These are phyloP conservation scores for Calocybe indica DNA, from an alignment of 768 basidiomycete genomes.

Conservation along the genomic window DNA sequence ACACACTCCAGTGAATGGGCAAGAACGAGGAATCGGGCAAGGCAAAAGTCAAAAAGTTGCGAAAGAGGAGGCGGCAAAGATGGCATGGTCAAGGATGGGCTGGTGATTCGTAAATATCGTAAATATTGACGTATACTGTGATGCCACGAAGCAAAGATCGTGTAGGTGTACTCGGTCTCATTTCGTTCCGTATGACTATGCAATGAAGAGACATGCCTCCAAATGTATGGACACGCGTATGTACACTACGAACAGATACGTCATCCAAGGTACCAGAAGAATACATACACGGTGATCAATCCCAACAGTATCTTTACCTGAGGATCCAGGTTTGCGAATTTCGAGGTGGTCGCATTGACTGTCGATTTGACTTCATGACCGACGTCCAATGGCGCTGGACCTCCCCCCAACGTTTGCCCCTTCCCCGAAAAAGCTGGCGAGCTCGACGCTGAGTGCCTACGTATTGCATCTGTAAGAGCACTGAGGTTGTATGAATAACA, in stretches of 20 bases:
- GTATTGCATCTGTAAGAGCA: constrained; percentile 53
- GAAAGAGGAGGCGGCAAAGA: constrained; percentile 62
- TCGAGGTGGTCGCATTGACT: constrained; percentile 25
- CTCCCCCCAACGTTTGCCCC: constrained; percentile 67
- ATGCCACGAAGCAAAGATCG: background rate
- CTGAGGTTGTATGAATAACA: constrained; percentile 16
- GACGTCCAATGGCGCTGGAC: constrained; percentile 28
- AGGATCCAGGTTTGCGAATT: constrained; percentile 50
- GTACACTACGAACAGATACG: no score
- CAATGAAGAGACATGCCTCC: background rate
- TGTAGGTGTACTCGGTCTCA: background rate
- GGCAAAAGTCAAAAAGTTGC: constrained; percentile 62
- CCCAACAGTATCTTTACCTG: constrained; percentile 62
- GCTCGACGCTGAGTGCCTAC: constrained; percentile 39
- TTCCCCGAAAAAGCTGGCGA: constrained; percentile 58
- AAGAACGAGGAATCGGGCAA: constrained; percentile 40
- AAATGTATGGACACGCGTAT: background rate
- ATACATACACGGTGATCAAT: constrained; percentile 55
- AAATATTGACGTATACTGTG: background rate
- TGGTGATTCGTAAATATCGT: constrained; percentile 33
- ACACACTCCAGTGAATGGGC: constrained; percentile 38
- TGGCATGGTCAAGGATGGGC: constrained; percentile 47
- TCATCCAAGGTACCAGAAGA: constrained; percentile 48
- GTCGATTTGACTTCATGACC: constrained; percentile 23
- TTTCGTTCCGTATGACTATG: background rate